Conservation (phyloP, 192 early-diverging fungal species). For the Coemansia sp. region DNA sequence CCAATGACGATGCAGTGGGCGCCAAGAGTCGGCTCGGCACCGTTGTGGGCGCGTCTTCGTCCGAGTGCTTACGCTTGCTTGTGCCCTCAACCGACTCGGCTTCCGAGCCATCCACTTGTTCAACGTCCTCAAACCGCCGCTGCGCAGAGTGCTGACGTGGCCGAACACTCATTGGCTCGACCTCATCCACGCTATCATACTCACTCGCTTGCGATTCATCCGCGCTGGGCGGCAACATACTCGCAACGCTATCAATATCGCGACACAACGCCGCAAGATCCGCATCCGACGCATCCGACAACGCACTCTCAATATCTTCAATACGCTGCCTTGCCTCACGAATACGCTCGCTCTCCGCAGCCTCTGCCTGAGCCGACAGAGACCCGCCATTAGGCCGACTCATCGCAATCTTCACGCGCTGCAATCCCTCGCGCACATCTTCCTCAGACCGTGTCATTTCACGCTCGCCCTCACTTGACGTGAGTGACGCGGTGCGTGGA, state of each 20-base stretch:
- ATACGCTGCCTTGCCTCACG: conserved; percentile 15
- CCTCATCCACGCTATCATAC: background rate
- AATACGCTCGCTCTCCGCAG: conserved; percentile 5
- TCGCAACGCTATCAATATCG: conserved; percentile 38
- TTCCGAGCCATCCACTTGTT: conserved; percentile 11
- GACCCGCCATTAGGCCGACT: background rate
- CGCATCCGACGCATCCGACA: conserved; percentile 16
- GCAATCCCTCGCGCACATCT: conserved; percentile 39
- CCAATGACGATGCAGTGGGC: conserved; percentile 15
- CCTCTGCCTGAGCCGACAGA: background rate
- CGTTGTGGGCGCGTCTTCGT: conserved; percentile 14
- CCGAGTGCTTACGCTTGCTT: conserved; percentile 50
- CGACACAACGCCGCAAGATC: conserved; percentile 30
- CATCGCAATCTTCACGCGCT: conserved; percentile 38
- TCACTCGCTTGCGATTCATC: conserved; percentile 11
- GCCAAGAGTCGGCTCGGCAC: conserved; percentile 11
- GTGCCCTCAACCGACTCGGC: conserved; percentile 5
- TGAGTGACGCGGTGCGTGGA: conserved; percentile 19
- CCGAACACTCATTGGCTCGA: background rate
- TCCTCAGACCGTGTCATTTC: conserved; percentile 40
- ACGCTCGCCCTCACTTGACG: conserved; percentile 22
- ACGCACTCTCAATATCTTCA: conserved; percentile 15
- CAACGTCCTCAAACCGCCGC: conserved; percentile 23
- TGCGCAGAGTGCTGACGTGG: background rate
- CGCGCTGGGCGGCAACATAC: conserved; percentile 35